Evolutionary conservation across 1,139 yeast genomes (phyloP).

Genomic region (Sugiyamaella paludigena): DNA sequence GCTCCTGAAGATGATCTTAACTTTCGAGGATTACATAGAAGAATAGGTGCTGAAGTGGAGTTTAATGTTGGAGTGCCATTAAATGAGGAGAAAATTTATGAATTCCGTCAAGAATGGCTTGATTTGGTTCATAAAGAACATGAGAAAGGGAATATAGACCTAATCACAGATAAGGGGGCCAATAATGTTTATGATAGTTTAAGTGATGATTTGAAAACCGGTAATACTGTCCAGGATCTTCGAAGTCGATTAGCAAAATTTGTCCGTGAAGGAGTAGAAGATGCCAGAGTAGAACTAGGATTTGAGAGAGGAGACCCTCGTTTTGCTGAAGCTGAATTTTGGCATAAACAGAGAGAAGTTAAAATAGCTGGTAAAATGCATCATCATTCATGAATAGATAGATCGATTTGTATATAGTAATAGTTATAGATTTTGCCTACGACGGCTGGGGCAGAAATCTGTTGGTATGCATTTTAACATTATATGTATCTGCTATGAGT

Average conservation of each 20-base stretch:
- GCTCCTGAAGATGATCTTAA: slow-evolving; percentile 64
- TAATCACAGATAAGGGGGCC: neutral
- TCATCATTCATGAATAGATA: slow-evolving; percentile 6
- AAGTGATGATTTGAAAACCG: slow-evolving; percentile 58
- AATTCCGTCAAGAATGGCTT: slow-evolving; percentile 67
- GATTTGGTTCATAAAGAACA: slow-evolving; percentile 43
- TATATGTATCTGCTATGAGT: too few species aligned
- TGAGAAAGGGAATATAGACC: neutral
- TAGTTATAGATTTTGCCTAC: neutral
- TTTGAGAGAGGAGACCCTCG: slow-evolving; percentile 46
- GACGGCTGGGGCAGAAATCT: neutral
- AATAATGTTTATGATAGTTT: slow-evolving; percentile 44
- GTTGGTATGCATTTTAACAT: too few species aligned
- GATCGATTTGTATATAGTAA: neutral
- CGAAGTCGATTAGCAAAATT: slow-evolving; percentile 70
- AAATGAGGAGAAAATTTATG: slow-evolving; percentile 56
- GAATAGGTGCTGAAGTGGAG: slow-evolving; percentile 64
- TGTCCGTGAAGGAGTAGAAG: slow-evolving; percentile 61
- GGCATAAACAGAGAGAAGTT: slow-evolving; percentile 43
- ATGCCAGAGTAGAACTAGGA: slow-evolving; percentile 54
- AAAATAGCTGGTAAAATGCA: slow-evolving; percentile 13
- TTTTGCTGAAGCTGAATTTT: slow-evolving; percentile 64
- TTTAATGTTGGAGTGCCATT: slow-evolving; percentile 73
- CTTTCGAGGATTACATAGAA: slow-evolving; percentile 50
- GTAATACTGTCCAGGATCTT: slow-evolving; percentile 58